Conservation (phyloP, 441 rosid species). For the Theobroma grandiflorum region DNA sequence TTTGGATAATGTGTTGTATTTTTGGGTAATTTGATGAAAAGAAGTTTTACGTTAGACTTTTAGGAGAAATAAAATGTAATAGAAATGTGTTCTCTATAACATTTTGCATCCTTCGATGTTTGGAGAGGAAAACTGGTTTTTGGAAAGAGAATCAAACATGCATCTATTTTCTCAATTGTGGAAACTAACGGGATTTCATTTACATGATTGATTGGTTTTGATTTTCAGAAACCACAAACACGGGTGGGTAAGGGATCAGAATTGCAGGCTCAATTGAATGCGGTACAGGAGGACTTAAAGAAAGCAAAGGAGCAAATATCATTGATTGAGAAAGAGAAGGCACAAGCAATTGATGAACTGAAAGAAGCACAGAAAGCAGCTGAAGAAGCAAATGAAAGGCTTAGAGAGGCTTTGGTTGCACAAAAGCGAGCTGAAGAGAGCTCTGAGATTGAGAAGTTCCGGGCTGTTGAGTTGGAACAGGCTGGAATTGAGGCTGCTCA, state of each 20-base stretch:
- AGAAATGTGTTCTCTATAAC: not conserved
- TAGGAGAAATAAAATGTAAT: not conserved
- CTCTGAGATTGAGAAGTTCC: slow-evolving; percentile 81
- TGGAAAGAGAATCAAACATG: slow-evolving; percentile 1
- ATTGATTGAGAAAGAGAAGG: slow-evolving; percentile 76
- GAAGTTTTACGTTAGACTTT: not conserved
- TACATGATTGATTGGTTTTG: slow-evolving; percentile 29
- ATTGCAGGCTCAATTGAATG: slow-evolving; percentile 66
- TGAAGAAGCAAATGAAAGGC: slow-evolving; percentile 79
- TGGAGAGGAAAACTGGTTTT: not conserved
- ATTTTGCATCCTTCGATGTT: slow-evolving; percentile 13
- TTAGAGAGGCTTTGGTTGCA: slow-evolving; percentile 80
- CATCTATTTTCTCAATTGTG: slow-evolving; percentile 10
- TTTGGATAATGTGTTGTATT: not conserved
- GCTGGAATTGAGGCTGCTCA: slow-evolving; percentile 85
- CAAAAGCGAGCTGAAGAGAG: slow-evolving; percentile 85
- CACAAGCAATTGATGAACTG: slow-evolving; percentile 65
- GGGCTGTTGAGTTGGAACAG: slow-evolving; percentile 85
- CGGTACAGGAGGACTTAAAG: slow-evolving; percentile 79
- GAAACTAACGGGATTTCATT: slow-evolving; percentile 14
- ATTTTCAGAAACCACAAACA: slow-evolving; percentile 63
- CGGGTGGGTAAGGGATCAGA: slow-evolving; percentile 67
- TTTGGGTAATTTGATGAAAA: not conserved
- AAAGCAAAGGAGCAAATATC: slow-evolving; percentile 77
- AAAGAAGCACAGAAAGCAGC: slow-evolving; percentile 69